Evolutionary conservation across 805 yeast genomes (phyloP).

Genomic region (Pichia eremophila): DNA sequence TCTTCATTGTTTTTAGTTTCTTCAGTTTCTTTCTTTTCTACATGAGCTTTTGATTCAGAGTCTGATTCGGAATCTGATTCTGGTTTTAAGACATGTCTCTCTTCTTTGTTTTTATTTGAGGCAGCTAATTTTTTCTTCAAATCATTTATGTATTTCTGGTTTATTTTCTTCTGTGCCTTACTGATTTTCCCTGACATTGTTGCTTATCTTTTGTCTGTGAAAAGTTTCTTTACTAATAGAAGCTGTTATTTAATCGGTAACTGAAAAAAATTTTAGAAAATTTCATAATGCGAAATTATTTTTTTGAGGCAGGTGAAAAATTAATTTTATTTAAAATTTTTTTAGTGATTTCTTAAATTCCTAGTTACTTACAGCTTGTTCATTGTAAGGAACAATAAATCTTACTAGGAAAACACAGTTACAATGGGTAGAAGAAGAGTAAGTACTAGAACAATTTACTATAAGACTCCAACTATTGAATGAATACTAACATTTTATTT

Average conservation of each 20-base stretch:
- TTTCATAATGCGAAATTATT: too few relatives aligned
- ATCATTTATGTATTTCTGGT: slow-evolving; percentile 19
- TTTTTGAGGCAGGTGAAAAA: not conserved
- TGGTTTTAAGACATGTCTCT: slow-evolving; percentile 24
- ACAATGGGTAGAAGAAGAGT: slow-evolving; percentile 29
- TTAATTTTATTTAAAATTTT: not conserved
- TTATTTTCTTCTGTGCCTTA: slow-evolving; percentile 9
- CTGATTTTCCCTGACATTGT: slow-evolving; percentile 1
- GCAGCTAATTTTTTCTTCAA: slow-evolving; percentile 22
- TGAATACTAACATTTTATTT: not conserved
- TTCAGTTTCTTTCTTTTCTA: slow-evolving; percentile 7
- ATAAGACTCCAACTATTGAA: too few relatives aligned
- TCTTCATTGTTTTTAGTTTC: slow-evolving; percentile 6
- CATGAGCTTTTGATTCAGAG: slow-evolving; percentile 8
- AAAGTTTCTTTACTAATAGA: too few relatives aligned
- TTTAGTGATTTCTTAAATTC: not conserved
- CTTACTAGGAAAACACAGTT: too few relatives aligned
- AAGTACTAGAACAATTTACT: slow-evolving; percentile 8
- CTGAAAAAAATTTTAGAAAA: too few relatives aligned
- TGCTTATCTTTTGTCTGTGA: too few relatives aligned
- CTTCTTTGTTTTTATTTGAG: slow-evolving; percentile 7
- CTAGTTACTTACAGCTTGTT: too few relatives aligned
- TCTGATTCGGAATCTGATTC: slow-evolving; percentile 8
- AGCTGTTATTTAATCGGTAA: too few relatives aligned
- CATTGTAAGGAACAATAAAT: too few relatives aligned